phyloP scores from a whole-genome alignment of 2,329 filamentous ascomycete genomes.

The Zarea fungicola region DNA sequence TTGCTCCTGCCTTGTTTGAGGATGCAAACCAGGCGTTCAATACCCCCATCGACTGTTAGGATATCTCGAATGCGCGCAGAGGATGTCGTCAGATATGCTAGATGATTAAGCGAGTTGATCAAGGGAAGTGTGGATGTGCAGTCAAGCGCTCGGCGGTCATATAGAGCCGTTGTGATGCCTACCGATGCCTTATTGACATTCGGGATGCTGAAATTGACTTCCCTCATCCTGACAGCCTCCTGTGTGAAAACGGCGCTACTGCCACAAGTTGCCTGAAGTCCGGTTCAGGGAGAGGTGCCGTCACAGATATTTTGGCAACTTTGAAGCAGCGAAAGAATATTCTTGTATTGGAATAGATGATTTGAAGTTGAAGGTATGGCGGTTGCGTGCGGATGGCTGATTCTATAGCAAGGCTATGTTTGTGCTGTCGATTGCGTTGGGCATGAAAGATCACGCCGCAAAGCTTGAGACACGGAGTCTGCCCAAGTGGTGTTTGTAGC shows the following conservation, averaged over 20 bases:
- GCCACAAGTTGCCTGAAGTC: constrained; percentile 6
- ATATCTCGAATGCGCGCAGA: constrained; percentile 97
- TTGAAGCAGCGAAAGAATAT: background rate
- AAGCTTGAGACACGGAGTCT: too few relatives aligned
- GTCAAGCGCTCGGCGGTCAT: constrained; percentile 94
- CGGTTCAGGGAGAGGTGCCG: constrained; percentile 8
- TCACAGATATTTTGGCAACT: constrained; percentile 3
- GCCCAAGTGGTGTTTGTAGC: background rate
- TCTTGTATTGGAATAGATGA: background rate
- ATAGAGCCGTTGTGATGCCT: constrained; percentile 96
- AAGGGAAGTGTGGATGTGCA: constrained; percentile 96
- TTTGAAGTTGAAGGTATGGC: background rate
- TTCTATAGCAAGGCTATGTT: background rate
- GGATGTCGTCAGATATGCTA: constrained; percentile 96
- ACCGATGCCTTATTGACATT: constrained; percentile 99
- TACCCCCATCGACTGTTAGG: constrained; percentile 95
- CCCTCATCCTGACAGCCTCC: constrained; percentile 69
- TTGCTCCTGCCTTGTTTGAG: constrained; percentile 95
- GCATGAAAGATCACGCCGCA: background rate
- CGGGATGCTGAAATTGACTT: constrained; percentile 99
- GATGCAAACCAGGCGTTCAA: constrained; percentile 94
- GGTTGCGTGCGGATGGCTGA: background rate
- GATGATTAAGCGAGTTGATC: constrained; percentile 98
- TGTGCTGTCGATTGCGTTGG: constrained; percentile 9
- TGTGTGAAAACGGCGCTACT: constrained; percentile 10